A percentile compares a stretch with the other conserved stretches of the same genome.
Conservation (phyloP, 495 filamentous ascomycete genomes). For the Aspergillus kassunensis region DNA sequence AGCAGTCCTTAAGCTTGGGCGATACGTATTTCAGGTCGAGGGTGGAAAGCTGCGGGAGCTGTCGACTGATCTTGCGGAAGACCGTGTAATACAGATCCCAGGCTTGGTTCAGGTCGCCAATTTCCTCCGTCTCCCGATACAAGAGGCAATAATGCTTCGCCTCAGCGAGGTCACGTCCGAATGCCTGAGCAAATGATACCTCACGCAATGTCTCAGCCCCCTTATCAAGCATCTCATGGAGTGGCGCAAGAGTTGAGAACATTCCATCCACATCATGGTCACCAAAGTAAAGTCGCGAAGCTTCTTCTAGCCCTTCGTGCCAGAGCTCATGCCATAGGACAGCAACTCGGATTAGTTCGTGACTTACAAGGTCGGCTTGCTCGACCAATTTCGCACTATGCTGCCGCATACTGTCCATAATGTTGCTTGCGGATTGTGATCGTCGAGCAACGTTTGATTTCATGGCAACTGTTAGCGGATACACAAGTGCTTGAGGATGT, state of each 20-base stretch:
- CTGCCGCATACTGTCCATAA: constrained; percentile 97
- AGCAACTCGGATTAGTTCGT: constrained; percentile 92
- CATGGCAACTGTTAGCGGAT: constrained; percentile 97
- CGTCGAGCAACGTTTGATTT: constrained; percentile 81
- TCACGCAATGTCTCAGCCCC: constrained; percentile 91
- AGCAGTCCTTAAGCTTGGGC: constrained; percentile 77
- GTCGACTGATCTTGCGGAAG: constrained; percentile 91
- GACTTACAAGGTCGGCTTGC: constrained; percentile 89
- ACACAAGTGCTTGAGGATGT: constrained; percentile 98
- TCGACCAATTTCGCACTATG: constrained; percentile 93
- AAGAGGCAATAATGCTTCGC: constrained; percentile 92
- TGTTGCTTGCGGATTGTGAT: constrained; percentile 76
- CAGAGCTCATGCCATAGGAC: constrained; percentile 98
- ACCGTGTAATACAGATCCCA: constrained; percentile 99
- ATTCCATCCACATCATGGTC: constrained; percentile 96
- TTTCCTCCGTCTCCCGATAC: constrained; percentile 80
- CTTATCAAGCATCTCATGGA: constrained; percentile 85
- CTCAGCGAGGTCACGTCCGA: constrained; percentile 90
- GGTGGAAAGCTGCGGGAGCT: constrained; percentile 83
- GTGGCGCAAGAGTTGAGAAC: constrained; percentile 83
- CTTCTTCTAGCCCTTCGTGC: constrained; percentile 99
- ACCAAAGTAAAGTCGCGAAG: constrained; percentile 86
- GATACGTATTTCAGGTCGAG: constrained; percentile 97
- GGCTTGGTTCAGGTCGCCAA: constrained; percentile 91
- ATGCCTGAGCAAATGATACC: constrained; percentile 96